Conservation (phyloP, 2,329 filamentous ascomycete species). For the Thelonectria rubi region DNA sequence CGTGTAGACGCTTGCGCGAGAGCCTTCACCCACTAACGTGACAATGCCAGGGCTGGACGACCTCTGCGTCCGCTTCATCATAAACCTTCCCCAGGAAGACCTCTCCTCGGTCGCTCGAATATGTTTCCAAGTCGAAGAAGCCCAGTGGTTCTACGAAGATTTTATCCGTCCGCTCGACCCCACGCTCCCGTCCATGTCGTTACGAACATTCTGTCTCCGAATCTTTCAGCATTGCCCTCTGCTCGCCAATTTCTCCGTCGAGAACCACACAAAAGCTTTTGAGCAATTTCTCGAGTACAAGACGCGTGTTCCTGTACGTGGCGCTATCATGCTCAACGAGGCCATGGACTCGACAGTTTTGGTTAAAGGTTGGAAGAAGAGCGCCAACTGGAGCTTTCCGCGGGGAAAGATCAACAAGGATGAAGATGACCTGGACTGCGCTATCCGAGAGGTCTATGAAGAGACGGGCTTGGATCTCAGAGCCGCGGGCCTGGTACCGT, state of each 20-base stretch:
- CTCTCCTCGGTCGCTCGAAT: conserved; percentile 90
- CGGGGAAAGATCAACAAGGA: conserved; percentile 98
- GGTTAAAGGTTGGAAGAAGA: conserved; percentile 98
- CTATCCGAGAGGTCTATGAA: conserved; percentile 92
- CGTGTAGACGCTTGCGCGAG: conserved; percentile 41
- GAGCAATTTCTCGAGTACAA: conserved; percentile 95
- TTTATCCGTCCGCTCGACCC: conserved; percentile 94
- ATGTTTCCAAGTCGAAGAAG: conserved; percentile 98
- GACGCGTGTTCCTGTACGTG: conserved; percentile 89
- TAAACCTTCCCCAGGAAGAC: conserved; percentile 94
- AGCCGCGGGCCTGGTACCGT: conserved; percentile 77
- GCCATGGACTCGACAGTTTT: conserved; percentile 94
- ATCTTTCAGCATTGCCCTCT: conserved; percentile 96
- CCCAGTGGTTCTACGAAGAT: conserved; percentile 99
- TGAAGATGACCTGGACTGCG: conserved; percentile 92
- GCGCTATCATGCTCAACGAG: conserved; percentile 90
- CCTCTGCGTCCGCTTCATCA: conserved; percentile 96
- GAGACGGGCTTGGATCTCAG: conserved; percentile 91
- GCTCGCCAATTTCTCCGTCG: conserved; percentile 80
- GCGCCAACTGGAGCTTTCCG: conserved; percentile 95
- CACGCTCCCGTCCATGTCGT: conserved; percentile 81
- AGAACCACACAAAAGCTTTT: conserved; percentile 83
- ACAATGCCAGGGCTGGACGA: conserved; percentile 84
- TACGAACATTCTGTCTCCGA: conserved; percentile 85
- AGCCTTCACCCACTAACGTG: conserved; percentile 37